phyloP scores from a whole-genome alignment of 1,284 basidiomycete species.

The Sanghuangporus weigelae region DNA sequence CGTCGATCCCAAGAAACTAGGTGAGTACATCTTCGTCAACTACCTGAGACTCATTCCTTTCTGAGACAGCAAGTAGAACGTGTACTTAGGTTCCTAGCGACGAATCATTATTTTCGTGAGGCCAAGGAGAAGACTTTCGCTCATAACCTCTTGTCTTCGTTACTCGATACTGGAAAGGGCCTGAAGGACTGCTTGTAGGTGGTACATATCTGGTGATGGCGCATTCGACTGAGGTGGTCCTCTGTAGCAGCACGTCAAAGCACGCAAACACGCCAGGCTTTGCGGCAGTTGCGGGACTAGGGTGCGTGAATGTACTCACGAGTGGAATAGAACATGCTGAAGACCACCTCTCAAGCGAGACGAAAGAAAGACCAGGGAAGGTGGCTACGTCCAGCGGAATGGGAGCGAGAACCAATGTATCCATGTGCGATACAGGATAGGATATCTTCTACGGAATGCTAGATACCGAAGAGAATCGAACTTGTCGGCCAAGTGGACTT shows the following conservation, averaged over 20 bases:
- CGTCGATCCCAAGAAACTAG: slow-evolving; percentile 23
- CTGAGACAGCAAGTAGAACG: slow-evolving; percentile 18
- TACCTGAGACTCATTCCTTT: not conserved
- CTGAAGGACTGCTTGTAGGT: slow-evolving; percentile 17
- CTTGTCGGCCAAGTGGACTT: too few species aligned
- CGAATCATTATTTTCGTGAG: slow-evolving; percentile 25
- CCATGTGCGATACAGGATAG: too few species aligned
- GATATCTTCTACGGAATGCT: too few species aligned
- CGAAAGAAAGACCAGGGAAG: too few species aligned
- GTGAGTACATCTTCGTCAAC: slow-evolving; percentile 11
- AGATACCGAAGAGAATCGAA: too few species aligned
- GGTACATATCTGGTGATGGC: not conserved
- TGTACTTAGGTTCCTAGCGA: slow-evolving; percentile 21
- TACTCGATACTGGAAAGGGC: slow-evolving; percentile 25
- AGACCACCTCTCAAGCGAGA: not conserved
- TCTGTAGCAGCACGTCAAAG: not conserved
- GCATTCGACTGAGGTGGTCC: not conserved
- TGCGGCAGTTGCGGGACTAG: slow-evolving; percentile 10
- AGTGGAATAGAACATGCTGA: not conserved
- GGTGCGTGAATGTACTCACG: not conserved
- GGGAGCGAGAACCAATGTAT: too few species aligned
- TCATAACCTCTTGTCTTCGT: slow-evolving; percentile 23
- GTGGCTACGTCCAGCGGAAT: too few species aligned
- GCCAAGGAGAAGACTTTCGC: slow-evolving; percentile 20
- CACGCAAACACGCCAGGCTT: slow-evolving; percentile 10